phyloP scores from a whole-genome alignment of 331 rosid species.

The Malus hybrid region DNA sequence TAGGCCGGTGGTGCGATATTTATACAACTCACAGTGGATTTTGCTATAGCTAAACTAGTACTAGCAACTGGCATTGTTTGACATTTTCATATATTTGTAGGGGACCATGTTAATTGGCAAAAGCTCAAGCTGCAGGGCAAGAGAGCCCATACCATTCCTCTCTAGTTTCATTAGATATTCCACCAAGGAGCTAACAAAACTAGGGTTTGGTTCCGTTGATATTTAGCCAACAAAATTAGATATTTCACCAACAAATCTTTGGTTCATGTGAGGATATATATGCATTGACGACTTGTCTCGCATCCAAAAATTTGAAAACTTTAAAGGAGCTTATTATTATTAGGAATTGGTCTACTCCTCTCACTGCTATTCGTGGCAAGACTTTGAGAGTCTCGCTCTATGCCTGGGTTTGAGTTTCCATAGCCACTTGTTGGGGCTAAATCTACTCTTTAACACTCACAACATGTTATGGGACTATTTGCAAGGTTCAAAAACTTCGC shows the following conservation, averaged over 20 bases:
- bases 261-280: not conserved
- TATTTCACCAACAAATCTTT: too few relatives aligned
- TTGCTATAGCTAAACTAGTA: constrained; percentile 9
- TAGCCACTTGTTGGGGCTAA: too few relatives aligned
- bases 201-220: too few relatives aligned
- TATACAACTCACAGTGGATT: not conserved
- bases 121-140: too few relatives aligned
- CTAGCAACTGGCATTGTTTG: constrained; percentile 29
- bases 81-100: constrained; percentile 16
- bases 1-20: constrained; percentile 14
- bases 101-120: constrained; percentile 13
- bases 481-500: too few relatives aligned
- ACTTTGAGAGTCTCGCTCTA: not conserved
- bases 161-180: too few relatives aligned
- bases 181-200: too few relatives aligned
- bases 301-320: too few relatives aligned
- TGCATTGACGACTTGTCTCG: not conserved
- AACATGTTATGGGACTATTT: too few relatives aligned
- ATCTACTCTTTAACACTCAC: too few relatives aligned
- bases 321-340: not conserved
- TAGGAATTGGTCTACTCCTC: not conserved
- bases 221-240: too few relatives aligned
- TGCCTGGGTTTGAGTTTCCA: not conserved
- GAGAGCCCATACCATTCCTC: too few relatives aligned
- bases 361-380: not conserved